These are phyloP conservation scores for Tetradesmus lagerheimii DNA, from an alignment of 139 green algal genomes.

Conservation along the genomic window DNA sequence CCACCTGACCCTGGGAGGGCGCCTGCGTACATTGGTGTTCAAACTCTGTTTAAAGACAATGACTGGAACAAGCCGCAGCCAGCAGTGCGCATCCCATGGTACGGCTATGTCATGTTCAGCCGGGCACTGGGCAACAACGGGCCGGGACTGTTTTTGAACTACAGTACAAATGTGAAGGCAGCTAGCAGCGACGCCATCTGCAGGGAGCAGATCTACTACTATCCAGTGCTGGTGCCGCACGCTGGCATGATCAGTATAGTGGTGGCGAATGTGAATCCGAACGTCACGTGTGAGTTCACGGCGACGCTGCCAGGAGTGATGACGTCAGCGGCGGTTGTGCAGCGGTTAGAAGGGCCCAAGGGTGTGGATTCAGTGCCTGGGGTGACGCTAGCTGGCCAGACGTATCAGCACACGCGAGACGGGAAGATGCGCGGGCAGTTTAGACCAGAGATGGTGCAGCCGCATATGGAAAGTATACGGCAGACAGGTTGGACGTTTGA, in stretches of 20 bases:
- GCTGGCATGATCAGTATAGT: constrained; percentile 40
- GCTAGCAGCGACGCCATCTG: not conserved
- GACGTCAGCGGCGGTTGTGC: not conserved
- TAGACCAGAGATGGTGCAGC: constrained; percentile 1
- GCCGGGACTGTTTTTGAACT: constrained; percentile 31
- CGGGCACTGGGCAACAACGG: constrained; percentile 39
- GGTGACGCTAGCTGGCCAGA: constrained; percentile 34
- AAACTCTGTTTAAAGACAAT: constrained; percentile 14
- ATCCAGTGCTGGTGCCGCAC: constrained; percentile 38
- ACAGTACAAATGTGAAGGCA: not conserved
- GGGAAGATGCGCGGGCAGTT: constrained; percentile 5
- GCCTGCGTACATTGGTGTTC: constrained; percentile 43
- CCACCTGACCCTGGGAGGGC: not conserved
- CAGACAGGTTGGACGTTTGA: constrained; percentile 18
- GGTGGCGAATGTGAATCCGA: constrained; percentile 11
- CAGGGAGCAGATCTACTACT: not conserved
- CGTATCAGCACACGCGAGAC: constrained; percentile 11
- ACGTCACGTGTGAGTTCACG: constrained; percentile 28
- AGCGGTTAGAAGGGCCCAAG: constrained; percentile 9
- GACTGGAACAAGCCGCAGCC: constrained; percentile 36
- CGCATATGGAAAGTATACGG: not conserved
- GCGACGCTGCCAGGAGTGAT: constrained; percentile 4
- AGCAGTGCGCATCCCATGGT: not conserved
- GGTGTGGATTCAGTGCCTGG: constrained; percentile 14
- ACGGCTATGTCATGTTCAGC: constrained; percentile 46